Conservation (phyloP, 257 asterid genomes). For the Solanum arcanum region DNA sequence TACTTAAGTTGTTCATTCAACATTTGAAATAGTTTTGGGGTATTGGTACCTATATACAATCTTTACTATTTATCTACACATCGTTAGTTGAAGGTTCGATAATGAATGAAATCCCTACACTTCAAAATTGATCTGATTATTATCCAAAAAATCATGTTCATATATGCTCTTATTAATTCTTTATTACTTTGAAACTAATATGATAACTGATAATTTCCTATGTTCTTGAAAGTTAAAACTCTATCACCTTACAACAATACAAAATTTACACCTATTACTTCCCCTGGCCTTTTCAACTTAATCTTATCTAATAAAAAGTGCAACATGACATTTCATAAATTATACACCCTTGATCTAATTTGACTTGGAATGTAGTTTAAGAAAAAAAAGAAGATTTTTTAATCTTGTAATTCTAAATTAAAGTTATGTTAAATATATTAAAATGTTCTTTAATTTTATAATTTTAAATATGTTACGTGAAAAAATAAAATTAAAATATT, state of each 20-base stretch:
- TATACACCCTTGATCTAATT: background rate
- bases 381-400: fast-evolving
- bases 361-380: fast-evolving
- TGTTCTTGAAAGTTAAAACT: background rate
- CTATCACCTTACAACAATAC: background rate
- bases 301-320: background rate
- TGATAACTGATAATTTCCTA: background rate
- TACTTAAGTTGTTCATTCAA: too few species aligned
- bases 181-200: background rate
- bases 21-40: background rate
- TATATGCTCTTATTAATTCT: background rate
- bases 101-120: background rate
- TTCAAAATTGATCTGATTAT: background rate
- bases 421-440: too few species aligned
- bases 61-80: background rate
- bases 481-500: too few species aligned
- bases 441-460: fast-evolving
- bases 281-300: background rate
- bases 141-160: background rate
- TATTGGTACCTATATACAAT: too few species aligned
- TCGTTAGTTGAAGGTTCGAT: background rate
- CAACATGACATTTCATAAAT: background rate
- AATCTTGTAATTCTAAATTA: fast-evolving
- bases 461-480: fast-evolving
- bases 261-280: background rate